Conservation (phyloP, 139 green algal genomes). For the Chlamydomonas applanata region DNA sequence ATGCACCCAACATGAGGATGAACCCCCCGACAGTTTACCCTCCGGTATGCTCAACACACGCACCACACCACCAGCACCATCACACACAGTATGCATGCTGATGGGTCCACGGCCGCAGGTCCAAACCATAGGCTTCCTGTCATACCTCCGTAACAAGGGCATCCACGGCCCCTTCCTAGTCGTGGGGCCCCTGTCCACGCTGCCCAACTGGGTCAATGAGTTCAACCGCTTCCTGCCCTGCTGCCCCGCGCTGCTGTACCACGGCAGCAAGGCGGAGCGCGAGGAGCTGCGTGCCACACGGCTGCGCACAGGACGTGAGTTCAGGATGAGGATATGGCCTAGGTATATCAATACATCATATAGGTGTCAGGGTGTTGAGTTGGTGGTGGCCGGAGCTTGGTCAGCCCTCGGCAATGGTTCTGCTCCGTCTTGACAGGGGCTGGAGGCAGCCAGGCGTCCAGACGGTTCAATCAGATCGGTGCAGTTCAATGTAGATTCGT, state of each 20-base stretch:
- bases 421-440: no score
- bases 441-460: no score
- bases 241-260: slow-evolving; percentile 88
- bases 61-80: neutral
- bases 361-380: no score
- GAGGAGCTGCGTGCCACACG: slow-evolving; percentile 49
- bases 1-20: no score
- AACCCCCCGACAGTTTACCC: no score
- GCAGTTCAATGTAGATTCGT: no score
- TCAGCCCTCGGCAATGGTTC: no score
- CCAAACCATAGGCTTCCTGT: slow-evolving; percentile 95
- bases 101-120: slow-evolving; percentile 40
- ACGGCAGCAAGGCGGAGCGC: slow-evolving; percentile 74
- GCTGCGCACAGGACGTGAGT: neutral
- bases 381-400: no score
- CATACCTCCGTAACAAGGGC: slow-evolving; percentile 74
- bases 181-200: slow-evolving; percentile 87
- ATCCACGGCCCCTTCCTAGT: slow-evolving; percentile 84
- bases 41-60: neutral
- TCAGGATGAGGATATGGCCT: no score
- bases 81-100: no score
- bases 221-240: slow-evolving; percentile 83
- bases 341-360: no score
- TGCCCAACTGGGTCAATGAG: slow-evolving; percentile 95
- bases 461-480: no score